These are phyloP conservation scores for Neurospora sp. DNA, from an alignment of 495 filamentous ascomycete species.

Conservation along the genomic window DNA sequence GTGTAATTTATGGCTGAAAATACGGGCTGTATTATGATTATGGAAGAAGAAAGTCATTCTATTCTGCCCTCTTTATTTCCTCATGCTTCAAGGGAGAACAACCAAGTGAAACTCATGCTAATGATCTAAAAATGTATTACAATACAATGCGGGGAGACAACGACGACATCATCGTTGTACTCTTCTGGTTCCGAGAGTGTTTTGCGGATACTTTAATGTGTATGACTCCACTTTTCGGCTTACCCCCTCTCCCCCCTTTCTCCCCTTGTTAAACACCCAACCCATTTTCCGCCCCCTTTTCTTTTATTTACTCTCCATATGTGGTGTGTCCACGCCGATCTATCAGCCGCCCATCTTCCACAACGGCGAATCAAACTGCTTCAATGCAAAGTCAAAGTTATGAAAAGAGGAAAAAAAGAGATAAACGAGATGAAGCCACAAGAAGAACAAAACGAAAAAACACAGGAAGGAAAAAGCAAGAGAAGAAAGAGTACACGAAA, in stretches of 20 bases:
- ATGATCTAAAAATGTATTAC: background rate
- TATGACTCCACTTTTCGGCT: background rate
- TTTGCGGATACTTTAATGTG: too few species aligned
- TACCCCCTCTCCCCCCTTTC: background rate
- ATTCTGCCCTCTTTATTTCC: background rate
- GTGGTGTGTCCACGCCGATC: background rate
- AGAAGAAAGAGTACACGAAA: slow-evolving; percentile 8
- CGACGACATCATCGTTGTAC: background rate
- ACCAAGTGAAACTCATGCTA: background rate
- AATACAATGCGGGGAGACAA: background rate
- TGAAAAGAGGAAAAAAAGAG: background rate
- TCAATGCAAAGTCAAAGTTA: background rate
- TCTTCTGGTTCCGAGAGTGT: too few species aligned
- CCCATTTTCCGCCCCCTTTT: background rate
- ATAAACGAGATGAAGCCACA: background rate
- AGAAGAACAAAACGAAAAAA: background rate
- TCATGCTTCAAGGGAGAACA: background rate
- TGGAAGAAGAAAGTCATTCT: background rate
- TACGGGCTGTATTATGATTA: background rate
- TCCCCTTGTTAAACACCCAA: background rate
- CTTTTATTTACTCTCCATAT: background rate
- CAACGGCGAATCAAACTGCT: background rate
- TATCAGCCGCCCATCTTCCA: background rate
- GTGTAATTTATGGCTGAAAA: background rate
- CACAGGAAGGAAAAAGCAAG: background rate